Base-by-base conservation (phyloP, 768 basidiomycete genomes). In the Amyloporia xantha region DNA sequence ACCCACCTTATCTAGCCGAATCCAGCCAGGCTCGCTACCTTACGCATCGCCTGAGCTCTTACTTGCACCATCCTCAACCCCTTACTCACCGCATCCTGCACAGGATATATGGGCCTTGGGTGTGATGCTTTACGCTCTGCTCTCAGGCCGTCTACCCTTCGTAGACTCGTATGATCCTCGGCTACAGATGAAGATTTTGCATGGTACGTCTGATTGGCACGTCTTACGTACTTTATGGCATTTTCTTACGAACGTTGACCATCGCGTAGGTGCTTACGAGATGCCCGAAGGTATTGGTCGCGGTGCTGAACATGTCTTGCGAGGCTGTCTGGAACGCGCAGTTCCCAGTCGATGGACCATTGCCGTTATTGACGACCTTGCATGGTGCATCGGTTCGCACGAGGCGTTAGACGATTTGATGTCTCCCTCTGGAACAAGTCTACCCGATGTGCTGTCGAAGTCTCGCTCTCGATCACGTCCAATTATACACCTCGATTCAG, bases 71-170 rank as follows among this genome's bases (percentile, higher is more conserved):
- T 67, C 66, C 2, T 60, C 68, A 25, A 59, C 68, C 0, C 57
- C 71, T 5, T 64, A 62, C 38, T 56, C 45, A 38, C 75, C 78
- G 0, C 68, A 79, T 56, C 85, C 92, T 2, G 81, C 88, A 0
- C 90, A 93, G 61, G 96, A 99, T 55, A 83, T 98, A 24, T 99
- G 96, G 96, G 93, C 96, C 0, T 69, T 97, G 2, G 96, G 96
- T 0, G 82, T 93, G 47, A 76, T 96, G 54, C 79, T 99, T 1
- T 90, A 92, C 61, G 82, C 85, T 6, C 72, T 99, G 1, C 74
- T 98, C 17, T 83, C 82, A 0, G 92, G 92, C 2, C 71, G 73
- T n/a, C 71, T 98, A 5, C 96, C 96, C 0, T 97, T 97, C 63
- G 68, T 62, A 27, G 95, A 99, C 65, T 70, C 85, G 0, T 99